A percentile compares a stretch with the other conserved stretches of the same genome.
Evolutionary conservation across 129 eudicot genomes (phyloP).

Genomic region (Chrysanthemum lavandulifolium): DNA sequence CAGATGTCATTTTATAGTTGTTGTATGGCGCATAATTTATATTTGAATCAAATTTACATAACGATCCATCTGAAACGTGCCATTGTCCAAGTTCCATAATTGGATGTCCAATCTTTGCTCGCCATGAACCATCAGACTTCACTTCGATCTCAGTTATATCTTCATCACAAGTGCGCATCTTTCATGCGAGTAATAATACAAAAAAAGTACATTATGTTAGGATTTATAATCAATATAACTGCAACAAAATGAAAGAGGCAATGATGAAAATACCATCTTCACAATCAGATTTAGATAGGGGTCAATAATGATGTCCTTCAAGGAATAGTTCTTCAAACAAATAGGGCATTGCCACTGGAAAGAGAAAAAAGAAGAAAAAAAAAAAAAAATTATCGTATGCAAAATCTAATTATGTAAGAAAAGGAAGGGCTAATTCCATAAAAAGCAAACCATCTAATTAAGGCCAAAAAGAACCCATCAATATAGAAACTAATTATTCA

Average conservation of each 20-base stretch:
- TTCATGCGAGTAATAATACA: neutral
- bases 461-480: no score
- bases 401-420: neutral
- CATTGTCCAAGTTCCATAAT: constrained; percentile 47
- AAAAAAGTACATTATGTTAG: neutral
- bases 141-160: constrained; percentile 62
- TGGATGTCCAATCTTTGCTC: constrained; percentile 40
- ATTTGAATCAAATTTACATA: constrained; percentile 21
- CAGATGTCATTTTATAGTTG: constrained; percentile 23
- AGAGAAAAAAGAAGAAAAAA: constrained; percentile 5
- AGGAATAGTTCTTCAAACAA: constrained; percentile 60
- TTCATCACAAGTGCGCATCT: constrained; percentile 64
- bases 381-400: neutral
- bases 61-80: constrained; percentile 60
- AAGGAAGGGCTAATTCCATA: no score
- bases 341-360: constrained; percentile 81
- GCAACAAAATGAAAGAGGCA: neutral
- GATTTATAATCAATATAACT: neutral
- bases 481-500: no score
- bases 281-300: constrained; percentile 64
- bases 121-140: constrained; percentile 73
- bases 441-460: no score
- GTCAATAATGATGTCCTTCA: constrained; percentile 58
- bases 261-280: constrained; percentile 39
- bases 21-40: constrained; percentile 23